A percentile compares a stretch with the other conserved stretches of the same genome.
Conservation (phyloP, 805 yeast species). For the Yarrowia divulgata region DNA sequence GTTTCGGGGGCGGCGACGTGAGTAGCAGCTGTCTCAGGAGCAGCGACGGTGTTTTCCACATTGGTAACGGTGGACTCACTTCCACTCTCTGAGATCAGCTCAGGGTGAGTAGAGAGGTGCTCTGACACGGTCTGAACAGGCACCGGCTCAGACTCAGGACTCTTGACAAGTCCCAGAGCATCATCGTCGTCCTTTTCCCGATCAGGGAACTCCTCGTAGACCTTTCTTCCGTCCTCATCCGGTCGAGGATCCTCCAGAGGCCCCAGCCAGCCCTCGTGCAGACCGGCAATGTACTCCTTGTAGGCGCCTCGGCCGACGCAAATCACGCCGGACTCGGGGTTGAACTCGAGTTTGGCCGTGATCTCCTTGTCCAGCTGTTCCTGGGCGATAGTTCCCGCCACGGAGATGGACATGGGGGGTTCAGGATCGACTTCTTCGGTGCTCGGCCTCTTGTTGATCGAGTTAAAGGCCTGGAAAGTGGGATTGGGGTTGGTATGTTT, state of each 20-base stretch:
- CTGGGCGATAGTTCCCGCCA: constrained; percentile 43
- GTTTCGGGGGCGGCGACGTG: neutral
- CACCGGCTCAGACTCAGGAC: neutral
- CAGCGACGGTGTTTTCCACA: neutral
- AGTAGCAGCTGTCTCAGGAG: neutral
- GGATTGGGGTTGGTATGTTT: constrained; percentile 13
- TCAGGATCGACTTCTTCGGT: neutral
- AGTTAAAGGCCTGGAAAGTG: constrained; percentile 3
- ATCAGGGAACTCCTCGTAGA: constrained; percentile 42
- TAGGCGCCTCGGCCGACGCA: constrained; percentile 96
- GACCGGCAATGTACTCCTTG: constrained; percentile 87
- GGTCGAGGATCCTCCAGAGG: constrained; percentile 68
- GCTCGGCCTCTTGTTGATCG: neutral
- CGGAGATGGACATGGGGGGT: neutral
- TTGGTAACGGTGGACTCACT: neutral
- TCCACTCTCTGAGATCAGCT: neutral
- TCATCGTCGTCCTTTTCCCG: constrained; percentile 42
- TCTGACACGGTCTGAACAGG: neutral
- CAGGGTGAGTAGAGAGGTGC: neutral
- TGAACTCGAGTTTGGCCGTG: constrained; percentile 51
- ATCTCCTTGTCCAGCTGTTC: constrained; percentile 44
- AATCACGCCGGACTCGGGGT: constrained; percentile 77
- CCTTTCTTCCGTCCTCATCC: neutral
- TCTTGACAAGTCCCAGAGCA: constrained; percentile 31
- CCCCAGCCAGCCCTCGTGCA: constrained; percentile 94